phyloP scores from a whole-genome alignment of 73 alveolate species.

The Tetrahymena malaccensis region DNA sequence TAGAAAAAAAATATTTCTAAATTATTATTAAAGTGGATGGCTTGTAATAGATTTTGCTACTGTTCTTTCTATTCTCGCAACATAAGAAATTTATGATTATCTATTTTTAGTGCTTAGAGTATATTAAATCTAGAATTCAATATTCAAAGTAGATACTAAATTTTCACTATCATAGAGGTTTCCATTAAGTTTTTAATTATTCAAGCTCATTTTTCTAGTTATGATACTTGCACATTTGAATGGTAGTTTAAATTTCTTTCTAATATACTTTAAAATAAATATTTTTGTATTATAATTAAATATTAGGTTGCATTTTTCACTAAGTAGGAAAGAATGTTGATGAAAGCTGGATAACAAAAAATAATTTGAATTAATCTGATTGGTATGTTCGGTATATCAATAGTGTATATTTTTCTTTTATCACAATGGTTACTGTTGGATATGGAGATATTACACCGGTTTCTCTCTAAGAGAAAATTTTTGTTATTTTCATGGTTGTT shows the following conservation, averaged over 20 bases:
- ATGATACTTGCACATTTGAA: not conserved
- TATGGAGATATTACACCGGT: slow-evolving; percentile 36
- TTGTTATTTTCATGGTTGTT: slow-evolving; percentile 26
- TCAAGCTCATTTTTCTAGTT: not conserved
- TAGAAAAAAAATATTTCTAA: not conserved
- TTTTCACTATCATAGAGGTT: not conserved
- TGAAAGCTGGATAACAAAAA: slow-evolving; percentile 6
- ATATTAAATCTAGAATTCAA: not conserved
- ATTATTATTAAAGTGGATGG: not conserved
- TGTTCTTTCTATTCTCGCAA: not conserved
- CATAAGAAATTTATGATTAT: not conserved
- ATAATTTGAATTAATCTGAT: not conserved
- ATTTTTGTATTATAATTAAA: too few relatives aligned
- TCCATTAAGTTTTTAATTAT: not conserved
- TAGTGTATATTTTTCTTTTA: slow-evolving; percentile 17
- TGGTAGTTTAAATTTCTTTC: not conserved
- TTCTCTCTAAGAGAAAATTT: slow-evolving; percentile 10
- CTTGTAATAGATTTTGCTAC: not conserved
- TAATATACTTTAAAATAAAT: too few relatives aligned
- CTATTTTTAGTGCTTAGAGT: not conserved
- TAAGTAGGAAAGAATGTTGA: not conserved
- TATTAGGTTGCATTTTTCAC: not conserved
- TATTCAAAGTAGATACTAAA: not conserved
- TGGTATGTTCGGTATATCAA: slow-evolving; percentile 14
- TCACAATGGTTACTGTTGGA: slow-evolving; percentile 35